Percentiles rank a stretch among this genome's conserved stretches.
These are phyloP conservation scores for Physcomitrium patens DNA, from an alignment of 225 moss, liverwort and hornwort genomes.

Conservation along the genomic window DNA sequence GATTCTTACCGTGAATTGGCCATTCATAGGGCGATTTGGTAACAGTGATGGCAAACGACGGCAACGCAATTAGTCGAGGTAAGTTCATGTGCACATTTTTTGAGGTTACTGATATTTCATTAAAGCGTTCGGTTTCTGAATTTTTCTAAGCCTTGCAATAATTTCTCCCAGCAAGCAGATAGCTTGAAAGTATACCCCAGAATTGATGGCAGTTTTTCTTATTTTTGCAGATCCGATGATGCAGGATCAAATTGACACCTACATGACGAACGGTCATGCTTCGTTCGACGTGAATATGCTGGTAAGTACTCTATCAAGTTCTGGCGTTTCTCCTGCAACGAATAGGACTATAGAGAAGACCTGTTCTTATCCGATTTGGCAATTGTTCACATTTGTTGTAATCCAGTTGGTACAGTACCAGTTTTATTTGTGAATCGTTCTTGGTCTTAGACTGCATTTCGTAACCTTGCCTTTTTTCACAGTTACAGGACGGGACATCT, in stretches of 20 bases:
- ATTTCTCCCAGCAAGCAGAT: background rate
- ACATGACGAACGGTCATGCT: slow-evolving; percentile 54
- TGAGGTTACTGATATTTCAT: background rate
- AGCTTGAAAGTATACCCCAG: slow-evolving; percentile 4
- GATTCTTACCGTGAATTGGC: slow-evolving; percentile 8
- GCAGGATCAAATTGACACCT: slow-evolving; percentile 80
- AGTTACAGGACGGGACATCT: slow-evolving; percentile 66
- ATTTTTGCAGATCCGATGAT: slow-evolving; percentile 65
- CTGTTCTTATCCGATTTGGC: background rate
- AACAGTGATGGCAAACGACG: slow-evolving; percentile 80
- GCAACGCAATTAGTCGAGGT: slow-evolving; percentile 79
- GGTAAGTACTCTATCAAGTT: slow-evolving; percentile 46
- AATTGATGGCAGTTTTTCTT: slow-evolving; percentile 13
- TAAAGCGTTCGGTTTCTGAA: background rate
- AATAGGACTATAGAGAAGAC: background rate
- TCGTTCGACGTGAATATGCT: slow-evolving; percentile 74
- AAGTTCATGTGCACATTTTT: slow-evolving; percentile 26
- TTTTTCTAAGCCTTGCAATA: background rate
- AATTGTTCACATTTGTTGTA: background rate
- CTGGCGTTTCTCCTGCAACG: background rate
- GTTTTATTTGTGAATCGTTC: slow-evolving; percentile 9
- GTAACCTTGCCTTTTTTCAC: background rate
- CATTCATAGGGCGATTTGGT: slow-evolving; percentile 72
- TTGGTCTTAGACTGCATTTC: background rate
- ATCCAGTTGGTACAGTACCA: background rate